Evolutionary conservation across 1,284 basidiomycete species (phyloP).

Genomic region (Marasmius sp.): DNA sequence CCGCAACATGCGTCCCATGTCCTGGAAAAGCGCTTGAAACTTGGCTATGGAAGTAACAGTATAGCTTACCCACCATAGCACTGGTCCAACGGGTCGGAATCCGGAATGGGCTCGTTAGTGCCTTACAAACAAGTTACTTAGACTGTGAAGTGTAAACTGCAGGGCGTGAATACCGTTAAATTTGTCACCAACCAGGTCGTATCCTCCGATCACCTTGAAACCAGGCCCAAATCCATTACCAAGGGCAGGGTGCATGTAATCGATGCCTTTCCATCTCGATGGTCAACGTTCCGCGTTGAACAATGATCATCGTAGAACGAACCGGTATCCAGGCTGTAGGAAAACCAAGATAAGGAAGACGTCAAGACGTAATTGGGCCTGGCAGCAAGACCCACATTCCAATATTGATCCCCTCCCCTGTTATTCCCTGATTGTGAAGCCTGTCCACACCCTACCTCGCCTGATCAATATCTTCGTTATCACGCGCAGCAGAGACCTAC

Average conservation of each 20-base stretch:
- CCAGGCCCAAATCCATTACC: slow-evolving; percentile 53
- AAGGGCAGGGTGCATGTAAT: slow-evolving; percentile 53
- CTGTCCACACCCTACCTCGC: slow-evolving; percentile 39
- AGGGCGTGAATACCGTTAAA: slow-evolving; percentile 24
- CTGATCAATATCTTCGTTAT: not conserved
- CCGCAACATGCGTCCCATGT: slow-evolving; percentile 51
- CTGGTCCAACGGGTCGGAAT: slow-evolving; percentile 35
- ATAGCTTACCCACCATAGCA: slow-evolving; percentile 30
- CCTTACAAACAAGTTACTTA: slow-evolving; percentile 13
- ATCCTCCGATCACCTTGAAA: slow-evolving; percentile 46
- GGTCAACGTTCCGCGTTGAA: not conserved
- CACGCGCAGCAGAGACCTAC: not conserved
- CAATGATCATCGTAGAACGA: not conserved
- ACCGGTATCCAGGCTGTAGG: slow-evolving; percentile 12
- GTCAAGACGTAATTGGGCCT: not conserved
- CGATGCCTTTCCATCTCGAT: slow-evolving; percentile 32
- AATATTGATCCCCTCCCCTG: slow-evolving; percentile 52
- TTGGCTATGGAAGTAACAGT: not conserved
- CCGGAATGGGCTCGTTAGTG: slow-evolving; percentile 34
- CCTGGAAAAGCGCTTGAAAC: slow-evolving; percentile 19
- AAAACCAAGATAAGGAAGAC: not conserved
- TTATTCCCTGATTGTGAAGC: slow-evolving; percentile 49
- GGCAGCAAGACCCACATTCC: slow-evolving; percentile 34
- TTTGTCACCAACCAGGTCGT: slow-evolving; percentile 45
- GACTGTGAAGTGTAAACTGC: not conserved